A percentile compares a stretch with the other conserved stretches of the same genome.
Conservation (phyloP, 2,329 filamentous ascomycete genomes). For the Cladosporium phlei region DNA sequence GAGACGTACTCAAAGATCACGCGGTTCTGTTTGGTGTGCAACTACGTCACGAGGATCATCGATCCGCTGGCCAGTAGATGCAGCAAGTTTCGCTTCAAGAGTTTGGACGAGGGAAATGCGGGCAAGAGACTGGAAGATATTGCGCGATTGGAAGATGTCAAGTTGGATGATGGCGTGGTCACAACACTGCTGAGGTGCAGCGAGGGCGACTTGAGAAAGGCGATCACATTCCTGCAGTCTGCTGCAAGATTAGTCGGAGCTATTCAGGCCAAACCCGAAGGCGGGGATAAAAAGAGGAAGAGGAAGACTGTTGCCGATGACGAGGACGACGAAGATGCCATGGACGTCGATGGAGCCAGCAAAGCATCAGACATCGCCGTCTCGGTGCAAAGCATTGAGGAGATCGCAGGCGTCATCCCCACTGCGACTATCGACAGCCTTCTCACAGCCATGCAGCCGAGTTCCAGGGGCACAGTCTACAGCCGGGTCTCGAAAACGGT, state of each 20-base stretch:
- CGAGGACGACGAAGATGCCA: conserved; percentile 58
- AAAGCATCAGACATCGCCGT: conserved; percentile 41
- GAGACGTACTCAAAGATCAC: conserved; percentile 97
- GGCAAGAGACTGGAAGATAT: conserved; percentile 76
- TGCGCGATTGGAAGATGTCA: conserved; percentile 70
- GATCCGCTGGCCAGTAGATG: conserved; percentile 90
- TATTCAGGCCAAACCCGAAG: conserved; percentile 26
- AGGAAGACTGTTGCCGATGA: conserved; percentile 53
- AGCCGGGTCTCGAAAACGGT: conserved; percentile 71
- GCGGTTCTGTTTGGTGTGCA: conserved; percentile 94
- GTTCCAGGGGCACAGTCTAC: conserved; percentile 61
- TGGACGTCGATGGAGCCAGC: conserved; percentile 39
- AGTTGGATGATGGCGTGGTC: conserved; percentile 70
- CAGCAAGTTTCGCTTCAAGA: conserved; percentile 97
- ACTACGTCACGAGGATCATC: conserved; percentile 97
- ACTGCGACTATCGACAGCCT: conserved; percentile 65
- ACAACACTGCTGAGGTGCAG: conserved; percentile 81
- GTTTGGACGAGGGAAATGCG: conserved; percentile 80
- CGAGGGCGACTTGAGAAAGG: conserved; percentile 91
- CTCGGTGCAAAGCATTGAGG: conserved; percentile 76
- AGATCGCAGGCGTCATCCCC: conserved; percentile 94
- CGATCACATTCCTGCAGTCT: conserved; percentile 93
- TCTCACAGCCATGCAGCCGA: conserved; percentile 70
- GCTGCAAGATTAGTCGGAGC: conserved; percentile 83
- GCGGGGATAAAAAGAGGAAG: conserved; percentile 33